Base-by-base conservation (phyloP, 768 basidiomycete genomes). In the Austroboletus eburneus region DNA sequence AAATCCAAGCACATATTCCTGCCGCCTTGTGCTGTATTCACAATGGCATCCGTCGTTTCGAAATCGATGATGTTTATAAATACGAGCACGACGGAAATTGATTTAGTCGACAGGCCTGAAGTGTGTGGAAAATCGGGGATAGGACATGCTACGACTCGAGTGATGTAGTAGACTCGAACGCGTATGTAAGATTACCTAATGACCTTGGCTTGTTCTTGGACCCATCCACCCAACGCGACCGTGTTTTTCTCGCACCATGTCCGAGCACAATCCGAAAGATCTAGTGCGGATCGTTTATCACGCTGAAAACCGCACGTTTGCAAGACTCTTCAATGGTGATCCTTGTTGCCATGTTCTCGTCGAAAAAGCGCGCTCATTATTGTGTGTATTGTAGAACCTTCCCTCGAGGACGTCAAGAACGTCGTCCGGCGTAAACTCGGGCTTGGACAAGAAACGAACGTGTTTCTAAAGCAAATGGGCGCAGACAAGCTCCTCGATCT, bases 391-490 rank as follows among this genome's bases (percentile, higher is more conserved):
- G 39, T 56, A 90, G 87, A 88, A 54, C 65, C 71, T 17, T 80
- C 83, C 17, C 72, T 89, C 25, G 69, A 72, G 2, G 77, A 80
- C 42, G 72, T 81, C 51, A 79, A 77, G 55, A 62, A 71, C 23
- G 74, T 78, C 5, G 80, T 86, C 22, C 72, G 79, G 37, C 74
- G 67, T 50, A 91, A 89, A 64, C 71, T 91, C 17, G 70, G 71
- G 3, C 68, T 90, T 2, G 50, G 68, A 17, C 46, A 61, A 0
- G 66, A 70, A 37, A 57, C 68, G 5, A 47, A 57, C 6, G 50
- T 78, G 16, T 62, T 63, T 13, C 69, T 79, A 14, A 63, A 63
- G 18, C 87, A 87, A 53, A 56, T 86, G 39, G 75, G 83, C 27
- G 72, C 72, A 18, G 76, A 70, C 8, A 68, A 67, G 47, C 58